Evolutionary conservation across 2,329 filamentous ascomycete species (phyloP), one percentile per base, ranked within the genome.

Genomic region (Hypocrella siamensis): DNA sequence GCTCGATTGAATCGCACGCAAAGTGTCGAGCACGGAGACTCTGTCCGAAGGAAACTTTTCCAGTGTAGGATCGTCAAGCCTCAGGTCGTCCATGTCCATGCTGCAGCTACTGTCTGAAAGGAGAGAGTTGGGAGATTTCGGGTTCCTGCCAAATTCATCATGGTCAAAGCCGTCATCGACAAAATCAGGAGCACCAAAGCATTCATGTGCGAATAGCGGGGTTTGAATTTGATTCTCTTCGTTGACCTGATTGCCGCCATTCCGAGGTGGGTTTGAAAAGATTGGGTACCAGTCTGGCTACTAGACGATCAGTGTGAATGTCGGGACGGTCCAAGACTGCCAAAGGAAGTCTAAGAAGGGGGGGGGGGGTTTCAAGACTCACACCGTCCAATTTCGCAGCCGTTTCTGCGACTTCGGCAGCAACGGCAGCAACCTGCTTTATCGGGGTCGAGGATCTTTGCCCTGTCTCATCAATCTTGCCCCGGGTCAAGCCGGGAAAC

Each of bases 151-250:
- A 15, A 35, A 37, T 15, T 34, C 34, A 7, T 48, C 49, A 28
- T 51, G 44, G 11, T 56, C 46, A 6, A 43, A 39, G 8, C 49
- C 50, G 15, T 49, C 44, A 26, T 53, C 50, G 12, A 45, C 47
- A 24, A 52, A 47, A 19, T 52, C 49, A 33, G 57, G 54, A n/a
- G 54, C 51, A 8, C 60, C 61, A 21, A 58, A 49, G 22, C 53
- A 54, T 40, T 67, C 63, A 34, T 67, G 62, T 4, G 62, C 52
- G 38, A 66, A 65, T 5, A 65, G 47, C 1, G 62, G 60, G 2
- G 53, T 51, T 30, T 32, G 21, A 14, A 33, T 31, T 18, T 35
- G 30, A 12, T 32, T 26, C 18, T 37, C 30, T 26, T 7, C 15
- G 24, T n/a, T 7, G 31, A 15, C 15, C 3, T 17, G 17, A 26